phyloP scores from a whole-genome alignment of 805 yeast species.

The Peterozyma xylosa region DNA sequence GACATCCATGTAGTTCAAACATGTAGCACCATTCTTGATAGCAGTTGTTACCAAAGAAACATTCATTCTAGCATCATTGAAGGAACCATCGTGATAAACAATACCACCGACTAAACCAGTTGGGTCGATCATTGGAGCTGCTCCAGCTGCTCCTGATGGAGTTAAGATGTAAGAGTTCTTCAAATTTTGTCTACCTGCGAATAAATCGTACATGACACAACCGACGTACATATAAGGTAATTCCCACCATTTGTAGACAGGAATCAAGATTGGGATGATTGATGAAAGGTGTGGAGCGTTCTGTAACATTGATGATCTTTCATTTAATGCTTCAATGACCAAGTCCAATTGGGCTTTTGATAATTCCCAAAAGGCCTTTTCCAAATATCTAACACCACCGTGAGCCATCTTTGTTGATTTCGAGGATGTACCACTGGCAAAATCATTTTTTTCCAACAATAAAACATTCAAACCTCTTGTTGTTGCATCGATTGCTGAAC shows the following conservation, averaged over 20 bases:
- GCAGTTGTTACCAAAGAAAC: conserved; percentile 83
- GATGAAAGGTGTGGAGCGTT: conserved; percentile 90
- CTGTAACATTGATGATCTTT: conserved; percentile 76
- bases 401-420: conserved; percentile 95
- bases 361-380: conserved; percentile 88
- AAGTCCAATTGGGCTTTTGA: conserved; percentile 85
- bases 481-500: conserved; percentile 86
- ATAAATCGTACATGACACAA: conserved; percentile 83
- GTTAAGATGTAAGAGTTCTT: conserved; percentile 69
- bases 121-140: conserved; percentile 82
- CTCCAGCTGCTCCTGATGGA: conserved; percentile 54
- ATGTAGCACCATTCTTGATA: conserved; percentile 80
- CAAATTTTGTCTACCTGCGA: conserved; percentile 85
- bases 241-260: conserved; percentile 96
- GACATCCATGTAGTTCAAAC: conserved; percentile 81
- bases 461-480: conserved; percentile 88
- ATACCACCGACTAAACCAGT: conserved; percentile 79
- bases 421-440: conserved; percentile 88
- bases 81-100: conserved; percentile 92
- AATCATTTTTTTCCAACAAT: conserved; percentile 79
- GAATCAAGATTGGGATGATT: conserved; percentile 87
- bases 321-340: conserved; percentile 84
- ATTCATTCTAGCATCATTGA: conserved; percentile 89
- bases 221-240: conserved; percentile 90
- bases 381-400: conserved; percentile 94